phyloP scores from a whole-genome alignment of 192 early-diverging fungal species.

The Borealophlyctis nickersoniae region DNA sequence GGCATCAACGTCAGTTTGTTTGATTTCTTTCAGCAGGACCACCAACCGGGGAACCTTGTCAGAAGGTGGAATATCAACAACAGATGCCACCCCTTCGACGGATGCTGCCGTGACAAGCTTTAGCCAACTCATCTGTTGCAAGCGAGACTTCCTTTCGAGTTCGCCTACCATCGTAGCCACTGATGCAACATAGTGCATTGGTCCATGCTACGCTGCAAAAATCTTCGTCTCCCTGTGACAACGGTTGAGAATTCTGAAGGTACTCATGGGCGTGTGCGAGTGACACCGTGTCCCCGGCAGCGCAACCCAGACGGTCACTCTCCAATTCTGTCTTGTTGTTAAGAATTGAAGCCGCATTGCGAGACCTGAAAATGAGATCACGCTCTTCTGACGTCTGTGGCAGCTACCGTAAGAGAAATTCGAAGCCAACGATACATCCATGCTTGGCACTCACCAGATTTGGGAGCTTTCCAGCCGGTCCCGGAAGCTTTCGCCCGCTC shows the following conservation, averaged over 20 bases:
- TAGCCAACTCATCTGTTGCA: too few relatives aligned
- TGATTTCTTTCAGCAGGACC: conserved; percentile 8
- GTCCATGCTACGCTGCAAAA: conserved; percentile 7
- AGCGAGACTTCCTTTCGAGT: background rate
- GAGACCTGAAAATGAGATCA: too few relatives aligned
- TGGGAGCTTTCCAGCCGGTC: conserved; percentile 14
- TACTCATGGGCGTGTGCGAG: too few relatives aligned
- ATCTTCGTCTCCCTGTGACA: conserved; percentile 9
- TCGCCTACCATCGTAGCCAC: background rate
- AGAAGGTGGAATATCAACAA: background rate
- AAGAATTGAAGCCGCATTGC: too few relatives aligned
- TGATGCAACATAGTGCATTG: background rate
- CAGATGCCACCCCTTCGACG: background rate
- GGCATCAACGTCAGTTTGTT: conserved; percentile 2
- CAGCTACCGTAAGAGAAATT: too few relatives aligned
- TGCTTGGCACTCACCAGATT: conserved; percentile 11
- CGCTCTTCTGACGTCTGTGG: too few relatives aligned
- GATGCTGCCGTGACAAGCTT: background rate
- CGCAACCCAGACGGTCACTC: too few relatives aligned
- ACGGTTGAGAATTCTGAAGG: background rate
- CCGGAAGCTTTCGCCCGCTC: background rate
- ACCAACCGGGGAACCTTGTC: conserved; percentile 8
- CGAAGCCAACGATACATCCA: too few relatives aligned
- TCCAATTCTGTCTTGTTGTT: too few relatives aligned
- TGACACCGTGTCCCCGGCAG: background rate